A percentile compares a stretch with the other conserved stretches of the same genome.
Evolutionary conservation across 371 early-diverging fungal genomes (phyloP).

Genomic region (Rhizomucor pusillus): DNA sequence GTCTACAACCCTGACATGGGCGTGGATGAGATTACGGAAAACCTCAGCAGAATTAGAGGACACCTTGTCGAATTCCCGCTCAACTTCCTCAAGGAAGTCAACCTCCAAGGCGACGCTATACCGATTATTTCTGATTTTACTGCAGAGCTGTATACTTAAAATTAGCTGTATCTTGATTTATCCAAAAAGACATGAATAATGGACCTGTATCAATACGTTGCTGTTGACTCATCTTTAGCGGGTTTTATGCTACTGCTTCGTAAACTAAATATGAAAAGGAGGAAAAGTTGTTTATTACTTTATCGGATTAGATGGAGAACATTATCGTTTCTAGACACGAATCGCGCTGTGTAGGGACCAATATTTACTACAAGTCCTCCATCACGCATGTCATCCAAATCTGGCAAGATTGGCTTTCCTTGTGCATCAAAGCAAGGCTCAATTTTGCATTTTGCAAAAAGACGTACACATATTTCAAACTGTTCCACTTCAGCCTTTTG

Average conservation of each 20-base stretch:
- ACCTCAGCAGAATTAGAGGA: slow-evolving; percentile 53
- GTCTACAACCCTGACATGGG: slow-evolving; percentile 42
- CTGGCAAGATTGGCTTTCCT: neutral
- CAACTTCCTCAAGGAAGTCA: slow-evolving; percentile 65
- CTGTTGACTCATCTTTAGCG: no score
- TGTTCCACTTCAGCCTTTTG: slow-evolving; percentile 11
- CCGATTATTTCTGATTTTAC: slow-evolving; percentile 36
- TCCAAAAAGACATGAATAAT: no score
- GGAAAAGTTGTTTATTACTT: no score
- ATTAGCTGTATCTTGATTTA: no score
- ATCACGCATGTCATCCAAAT: neutral
- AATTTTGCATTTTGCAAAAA: slow-evolving; percentile 10
- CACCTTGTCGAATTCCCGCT: slow-evolving; percentile 78
- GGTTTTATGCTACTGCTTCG: no score
- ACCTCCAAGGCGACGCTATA: slow-evolving; percentile 43
- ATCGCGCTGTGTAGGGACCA: neutral
- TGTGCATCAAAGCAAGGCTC: neutral
- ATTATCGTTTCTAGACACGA: slow-evolving; percentile 2
- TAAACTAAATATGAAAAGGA: no score
- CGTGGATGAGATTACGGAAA: slow-evolving; percentile 43
- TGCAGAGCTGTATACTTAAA: slow-evolving; percentile 45
- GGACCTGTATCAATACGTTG: no score
- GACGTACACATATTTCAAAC: slow-evolving; percentile 4
- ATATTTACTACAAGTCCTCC: neutral
- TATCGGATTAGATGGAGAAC: no score